Evolutionary conservation across 2,329 filamentous ascomycete genomes (phyloP).

Genomic region (Ophiostoma ulmi): DNA sequence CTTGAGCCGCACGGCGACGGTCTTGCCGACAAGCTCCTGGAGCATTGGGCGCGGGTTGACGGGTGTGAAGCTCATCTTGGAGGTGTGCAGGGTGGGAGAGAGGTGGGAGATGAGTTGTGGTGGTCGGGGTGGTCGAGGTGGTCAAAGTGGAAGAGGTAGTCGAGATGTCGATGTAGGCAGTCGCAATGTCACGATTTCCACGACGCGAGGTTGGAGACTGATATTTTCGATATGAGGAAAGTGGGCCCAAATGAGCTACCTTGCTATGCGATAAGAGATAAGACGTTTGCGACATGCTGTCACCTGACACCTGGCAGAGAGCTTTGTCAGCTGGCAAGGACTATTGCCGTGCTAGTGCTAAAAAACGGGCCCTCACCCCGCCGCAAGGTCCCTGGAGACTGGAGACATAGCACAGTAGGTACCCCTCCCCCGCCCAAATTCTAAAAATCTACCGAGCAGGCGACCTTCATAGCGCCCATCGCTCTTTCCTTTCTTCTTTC

Average conservation of each 20-base stretch:
- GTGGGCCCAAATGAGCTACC: conserved; percentile 16
- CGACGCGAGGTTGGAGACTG: conserved; percentile 21
- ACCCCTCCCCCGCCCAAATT: conserved; percentile 2
- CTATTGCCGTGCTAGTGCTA: background rate
- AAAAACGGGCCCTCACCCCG: background rate
- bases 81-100: background rate
- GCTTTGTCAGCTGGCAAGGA: background rate
- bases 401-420: background rate
- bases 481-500: background rate
- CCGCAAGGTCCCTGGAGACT: background rate
- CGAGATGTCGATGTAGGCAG: background rate
- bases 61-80: conserved; percentile 62
- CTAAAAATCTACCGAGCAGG: conserved; percentile 8
- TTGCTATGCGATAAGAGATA: conserved; percentile 1
- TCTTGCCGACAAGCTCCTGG: conserved; percentile 85
- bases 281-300: background rate
- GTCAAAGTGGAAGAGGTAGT: background rate
- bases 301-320: background rate
- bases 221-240: conserved; percentile 14
- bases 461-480: background rate
- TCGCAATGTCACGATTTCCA: background rate
- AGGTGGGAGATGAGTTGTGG: background rate
- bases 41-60: conserved; percentile 96
- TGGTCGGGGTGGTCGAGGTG: background rate
- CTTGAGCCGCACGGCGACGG: conserved; percentile 88